phyloP scores from a whole-genome alignment of 768 basidiomycete species.

The Cystobasidium onofrii region DNA sequence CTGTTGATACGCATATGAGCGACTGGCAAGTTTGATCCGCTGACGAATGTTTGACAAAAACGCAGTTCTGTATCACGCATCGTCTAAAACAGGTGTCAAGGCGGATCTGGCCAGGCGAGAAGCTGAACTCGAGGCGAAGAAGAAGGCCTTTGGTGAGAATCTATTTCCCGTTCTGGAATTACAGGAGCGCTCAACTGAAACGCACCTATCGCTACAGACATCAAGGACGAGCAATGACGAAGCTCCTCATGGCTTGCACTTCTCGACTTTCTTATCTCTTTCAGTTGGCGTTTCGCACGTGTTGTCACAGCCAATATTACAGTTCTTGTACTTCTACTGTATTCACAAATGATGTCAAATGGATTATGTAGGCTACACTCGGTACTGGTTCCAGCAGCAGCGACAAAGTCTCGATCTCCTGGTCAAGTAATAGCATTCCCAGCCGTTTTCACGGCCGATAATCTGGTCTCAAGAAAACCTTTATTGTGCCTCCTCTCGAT shows the following conservation, averaged over 20 bases:
- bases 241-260: not conserved
- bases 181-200: too few species aligned
- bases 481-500: slow-evolving; percentile 67
- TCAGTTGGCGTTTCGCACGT: not conserved
- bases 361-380: not conserved
- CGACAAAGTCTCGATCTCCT: not conserved
- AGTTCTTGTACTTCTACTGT: slow-evolving; percentile 6
- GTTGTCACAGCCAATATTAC: not conserved
- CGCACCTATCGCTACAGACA: too few species aligned
- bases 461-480: slow-evolving; percentile 57
- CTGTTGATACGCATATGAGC: not conserved
- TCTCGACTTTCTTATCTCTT: not conserved
- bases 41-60: too few species aligned
- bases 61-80: slow-evolving; percentile 87
- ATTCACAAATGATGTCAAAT: not conserved
- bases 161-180: not conserved
- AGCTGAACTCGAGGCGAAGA: slow-evolving; percentile 76
- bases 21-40: not conserved
- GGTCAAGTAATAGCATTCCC: too few species aligned
- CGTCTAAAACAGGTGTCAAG: slow-evolving; percentile 87
- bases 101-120: slow-evolving; percentile 84
- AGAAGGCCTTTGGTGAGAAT: slow-evolving; percentile 48
- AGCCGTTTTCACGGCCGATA: not conserved
- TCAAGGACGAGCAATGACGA: slow-evolving; percentile 52
- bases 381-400: not conserved